phyloP scores from a whole-genome alignment of 768 basidiomycete species.

The Tulasnella calospora region DNA sequence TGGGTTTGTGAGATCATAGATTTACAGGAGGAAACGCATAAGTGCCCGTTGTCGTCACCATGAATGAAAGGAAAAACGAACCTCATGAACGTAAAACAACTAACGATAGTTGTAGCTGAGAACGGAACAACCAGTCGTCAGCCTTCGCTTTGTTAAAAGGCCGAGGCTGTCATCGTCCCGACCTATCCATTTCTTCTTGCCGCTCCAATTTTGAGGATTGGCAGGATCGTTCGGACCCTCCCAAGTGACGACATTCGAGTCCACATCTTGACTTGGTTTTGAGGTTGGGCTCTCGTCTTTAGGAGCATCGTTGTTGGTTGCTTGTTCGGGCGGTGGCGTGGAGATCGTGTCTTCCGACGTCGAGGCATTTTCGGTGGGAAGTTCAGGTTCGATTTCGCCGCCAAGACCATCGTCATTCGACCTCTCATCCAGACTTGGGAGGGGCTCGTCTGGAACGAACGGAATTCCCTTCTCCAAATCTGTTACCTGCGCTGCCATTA shows the following conservation, averaged over 20 bases:
- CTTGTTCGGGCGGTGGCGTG: neutral
- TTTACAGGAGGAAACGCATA: neutral
- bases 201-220: conserved; percentile 54
- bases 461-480: neutral
- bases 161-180: neutral
- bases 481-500: neutral
- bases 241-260: conserved; percentile 53
- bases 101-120: conserved; percentile 60
- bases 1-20: neutral
- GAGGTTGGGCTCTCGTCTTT: neutral
- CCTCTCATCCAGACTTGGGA: neutral
- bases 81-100: conserved; percentile 59
- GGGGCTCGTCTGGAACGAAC: neutral
- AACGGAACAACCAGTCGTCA: neutral
- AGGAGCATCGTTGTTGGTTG: neutral
- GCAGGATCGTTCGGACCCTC: conserved; percentile 55
- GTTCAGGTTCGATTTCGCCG: neutral
- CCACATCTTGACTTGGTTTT: conserved; percentile 25
- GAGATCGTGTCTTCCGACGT: neutral
- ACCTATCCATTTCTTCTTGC: neutral
- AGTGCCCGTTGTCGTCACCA: neutral
- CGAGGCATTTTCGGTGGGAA: neutral
- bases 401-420: neutral
- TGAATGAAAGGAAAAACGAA: neutral
- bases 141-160: neutral